phyloP scores from a whole-genome alignment of 208 protist genomes.

The Plasmodiophora brassicae region DNA sequence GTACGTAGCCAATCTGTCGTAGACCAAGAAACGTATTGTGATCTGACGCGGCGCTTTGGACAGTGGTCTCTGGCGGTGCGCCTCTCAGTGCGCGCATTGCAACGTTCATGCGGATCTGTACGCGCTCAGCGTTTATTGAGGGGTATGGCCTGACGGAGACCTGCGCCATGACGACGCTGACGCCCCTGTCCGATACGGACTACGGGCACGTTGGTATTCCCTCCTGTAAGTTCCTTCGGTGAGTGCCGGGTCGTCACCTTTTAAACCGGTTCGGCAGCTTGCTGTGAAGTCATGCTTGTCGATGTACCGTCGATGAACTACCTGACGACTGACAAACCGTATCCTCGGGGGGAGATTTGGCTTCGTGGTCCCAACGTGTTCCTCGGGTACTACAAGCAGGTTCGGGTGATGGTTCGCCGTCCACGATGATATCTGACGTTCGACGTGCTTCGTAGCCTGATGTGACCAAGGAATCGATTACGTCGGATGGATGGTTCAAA shows the following conservation, averaged over 20 bases:
- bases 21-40: neutral
- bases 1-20: neutral
- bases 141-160: constrained; percentile 46
- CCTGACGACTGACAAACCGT: neutral
- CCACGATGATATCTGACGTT: no score
- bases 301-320: constrained; percentile 18
- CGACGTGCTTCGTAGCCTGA: neutral
- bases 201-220: neutral
- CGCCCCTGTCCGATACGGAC: neutral
- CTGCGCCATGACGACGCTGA: constrained; percentile 20
- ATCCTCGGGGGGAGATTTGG: constrained; percentile 20
- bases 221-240: no score
- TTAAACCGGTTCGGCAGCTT: no score
- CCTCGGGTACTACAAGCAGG: neutral
- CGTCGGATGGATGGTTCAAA: neutral
- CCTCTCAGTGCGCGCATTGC: neutral
- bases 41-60: neutral
- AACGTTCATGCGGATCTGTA: constrained; percentile 25
- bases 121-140: neutral
- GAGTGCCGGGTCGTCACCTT: no score
- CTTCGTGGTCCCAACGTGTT: neutral
- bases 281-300: constrained; percentile 12
- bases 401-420: neutral
- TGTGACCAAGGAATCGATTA: neutral
- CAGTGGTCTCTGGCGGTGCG: constrained; percentile 31